These are phyloP conservation scores for Globisporangium spinosum DNA, from an alignment of 352 stramenopile species.

Conservation along the genomic window DNA sequence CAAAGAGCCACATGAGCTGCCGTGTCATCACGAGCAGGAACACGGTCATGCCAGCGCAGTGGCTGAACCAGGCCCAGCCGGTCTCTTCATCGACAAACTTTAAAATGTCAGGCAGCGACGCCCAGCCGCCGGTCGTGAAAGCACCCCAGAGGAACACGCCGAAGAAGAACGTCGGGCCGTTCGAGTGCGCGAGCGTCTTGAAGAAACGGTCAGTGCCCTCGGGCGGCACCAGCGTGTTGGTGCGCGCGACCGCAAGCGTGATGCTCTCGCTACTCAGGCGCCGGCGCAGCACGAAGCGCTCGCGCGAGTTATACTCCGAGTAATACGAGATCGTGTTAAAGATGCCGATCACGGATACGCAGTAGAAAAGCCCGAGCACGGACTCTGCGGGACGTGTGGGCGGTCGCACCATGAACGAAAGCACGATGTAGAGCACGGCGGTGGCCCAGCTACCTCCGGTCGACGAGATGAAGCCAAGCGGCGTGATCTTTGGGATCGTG, in stretches of 20 bases:
- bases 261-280: conserved; percentile 76
- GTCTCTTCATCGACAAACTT: conserved; percentile 86
- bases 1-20: conserved; percentile 65
- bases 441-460: conserved; percentile 71
- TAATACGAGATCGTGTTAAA: conserved; percentile 88
- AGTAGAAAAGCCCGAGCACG: conserved; percentile 64
- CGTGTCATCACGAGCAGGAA: conserved; percentile 77
- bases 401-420: conserved; percentile 56
- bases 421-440: conserved; percentile 43
- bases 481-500: conserved; percentile 82
- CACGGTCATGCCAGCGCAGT: conserved; percentile 72
- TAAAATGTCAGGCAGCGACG: conserved; percentile 69
- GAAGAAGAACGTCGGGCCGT: conserved; percentile 54
- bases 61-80: conserved; percentile 84
- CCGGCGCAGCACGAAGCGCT: conserved; percentile 69
- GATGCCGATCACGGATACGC: conserved; percentile 68
- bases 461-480: conserved; percentile 71
- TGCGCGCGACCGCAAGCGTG: conserved; percentile 64
- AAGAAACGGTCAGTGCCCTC: conserved; percentile 18
- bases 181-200: conserved; percentile 29
- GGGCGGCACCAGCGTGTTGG: conserved; percentile 28
- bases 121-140: conserved; percentile 71
- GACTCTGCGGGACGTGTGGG: conserved; percentile 39
- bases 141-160: conserved; percentile 69
- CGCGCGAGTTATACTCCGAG: conserved; percentile 78